Evolutionary conservation across 306 rosid species (phyloP), one percentile per base, ranked within the genome.

Genomic region (Phaseolus lunatus): DNA sequence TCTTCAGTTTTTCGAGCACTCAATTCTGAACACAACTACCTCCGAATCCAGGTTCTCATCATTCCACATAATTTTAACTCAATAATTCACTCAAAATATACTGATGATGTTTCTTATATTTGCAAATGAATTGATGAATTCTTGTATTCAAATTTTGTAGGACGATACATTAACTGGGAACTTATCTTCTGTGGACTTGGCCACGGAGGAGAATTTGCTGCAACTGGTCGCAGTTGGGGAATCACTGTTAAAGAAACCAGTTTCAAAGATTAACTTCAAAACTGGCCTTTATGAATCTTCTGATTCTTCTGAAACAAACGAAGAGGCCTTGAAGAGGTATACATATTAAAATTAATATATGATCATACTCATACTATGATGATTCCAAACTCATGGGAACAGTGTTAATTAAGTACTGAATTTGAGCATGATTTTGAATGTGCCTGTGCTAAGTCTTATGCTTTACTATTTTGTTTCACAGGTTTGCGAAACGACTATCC

Each of bases 401-500:
- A 19, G 24, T 50, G 7, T 19, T 50, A 50, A 18, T 5, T 6
- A 35, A 7, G 9, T 1, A 50, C 19, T 52, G 4, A 49, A n/a
- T 56, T 10, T 23, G 3, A 10, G 24, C 7, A 24, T 57, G 0
- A 11, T 41, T 10, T 20, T 20, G 10, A 53, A 9, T 18, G 24
- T 19, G 26, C 26, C 7, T 20, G 20, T 53, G 20, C 19, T 53
- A 53, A 54, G 16, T 54, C 33, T 10, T n/a, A 9, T 4, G 31
- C 1, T 22, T 54, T 7, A 56, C 59, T 16, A 29, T 22, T 7
- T 29, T 26, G 29, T 15, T 53, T 26, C 69, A 88, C 16, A 90
- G 95, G 80, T 84, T 88, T 72, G 92, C 89, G 8, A 72, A 64
- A 69, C 63, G 83, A 44, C 85, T 90, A 8, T 90, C 95, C 4